Conservation (phyloP, 78 protist species). For the Neovahlkampfia damariscottae region DNA sequence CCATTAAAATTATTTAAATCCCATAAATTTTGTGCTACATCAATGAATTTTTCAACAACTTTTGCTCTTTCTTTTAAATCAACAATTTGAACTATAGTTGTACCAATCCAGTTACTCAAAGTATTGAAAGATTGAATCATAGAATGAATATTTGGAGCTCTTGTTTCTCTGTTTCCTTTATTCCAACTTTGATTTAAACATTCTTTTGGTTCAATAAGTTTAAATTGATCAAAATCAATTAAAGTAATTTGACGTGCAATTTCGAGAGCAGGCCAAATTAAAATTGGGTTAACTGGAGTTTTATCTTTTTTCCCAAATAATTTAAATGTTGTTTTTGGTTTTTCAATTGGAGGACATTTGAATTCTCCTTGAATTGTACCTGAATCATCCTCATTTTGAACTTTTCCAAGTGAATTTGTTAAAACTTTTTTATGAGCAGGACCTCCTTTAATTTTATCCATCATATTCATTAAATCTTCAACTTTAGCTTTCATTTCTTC, state of each 20-base stretch:
- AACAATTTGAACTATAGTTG: slow-evolving; percentile 5
- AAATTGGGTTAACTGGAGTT: background rate
- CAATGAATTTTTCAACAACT: background rate
- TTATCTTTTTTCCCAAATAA: background rate
- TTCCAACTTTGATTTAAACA: slow-evolving; percentile 48
- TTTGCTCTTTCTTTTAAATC: slow-evolving; percentile 4
- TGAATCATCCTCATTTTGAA: background rate
- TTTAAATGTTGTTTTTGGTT: background rate
- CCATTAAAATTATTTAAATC: slow-evolving; percentile 63
- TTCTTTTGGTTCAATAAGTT: slow-evolving; percentile 45
- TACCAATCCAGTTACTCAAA: slow-evolving; percentile 11
- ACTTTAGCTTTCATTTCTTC: background rate
- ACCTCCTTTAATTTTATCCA: background rate
- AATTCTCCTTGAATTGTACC: background rate
- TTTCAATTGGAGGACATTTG: background rate
- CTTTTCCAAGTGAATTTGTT: background rate
- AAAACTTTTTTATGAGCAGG: background rate
- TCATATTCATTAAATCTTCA: background rate
- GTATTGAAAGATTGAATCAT: slow-evolving; percentile 65
- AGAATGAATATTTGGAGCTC: slow-evolving; percentile 45
- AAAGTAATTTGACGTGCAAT: slow-evolving; percentile 61
- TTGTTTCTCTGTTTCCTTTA: slow-evolving; percentile 44
- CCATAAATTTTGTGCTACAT: slow-evolving; percentile 21
- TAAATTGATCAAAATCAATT: slow-evolving; percentile 42
- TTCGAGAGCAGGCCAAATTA: slow-evolving; percentile 17